A percentile compares a stretch with the other conserved stretches of the same genome.
These are phyloP conservation scores for Neospermospora avenae DNA, from an alignment of 2,329 filamentous ascomycete species.

Conservation along the genomic window DNA sequence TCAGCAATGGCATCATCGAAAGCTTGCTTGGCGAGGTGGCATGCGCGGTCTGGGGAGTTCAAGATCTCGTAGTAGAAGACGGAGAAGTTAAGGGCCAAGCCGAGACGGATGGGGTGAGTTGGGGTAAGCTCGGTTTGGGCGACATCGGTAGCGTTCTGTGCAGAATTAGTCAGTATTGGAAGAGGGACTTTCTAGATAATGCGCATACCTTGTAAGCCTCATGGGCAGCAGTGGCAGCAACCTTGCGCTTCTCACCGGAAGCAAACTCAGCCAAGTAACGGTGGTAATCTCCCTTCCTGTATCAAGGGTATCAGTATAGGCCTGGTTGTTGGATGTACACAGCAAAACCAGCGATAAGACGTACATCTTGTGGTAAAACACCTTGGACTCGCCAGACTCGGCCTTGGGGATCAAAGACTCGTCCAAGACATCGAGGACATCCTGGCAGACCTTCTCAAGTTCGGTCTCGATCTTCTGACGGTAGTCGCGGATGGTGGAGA, in stretches of 20 bases:
- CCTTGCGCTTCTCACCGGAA: constrained; percentile 88
- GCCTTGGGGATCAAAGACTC: constrained; percentile 92
- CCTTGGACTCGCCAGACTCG: constrained; percentile 96
- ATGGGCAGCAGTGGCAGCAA: constrained; percentile 79
- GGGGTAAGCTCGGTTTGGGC: constrained; percentile 96
- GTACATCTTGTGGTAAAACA: constrained; percentile 99
- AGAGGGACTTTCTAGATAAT: constrained; percentile 28
- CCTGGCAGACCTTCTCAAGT: constrained; percentile 96
- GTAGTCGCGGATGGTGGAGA: constrained; percentile 91
- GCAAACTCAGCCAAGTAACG: constrained; percentile 93
- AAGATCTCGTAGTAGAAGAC: constrained; percentile 99
- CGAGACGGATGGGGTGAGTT: constrained; percentile 96
- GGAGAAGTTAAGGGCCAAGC: constrained; percentile 97
- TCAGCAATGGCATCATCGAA: constrained; percentile 97
- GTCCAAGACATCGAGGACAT: constrained; percentile 93
- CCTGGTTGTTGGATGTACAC: constrained; percentile 6
- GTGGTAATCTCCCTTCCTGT: constrained; percentile 96
- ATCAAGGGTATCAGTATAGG: constrained; percentile 21
- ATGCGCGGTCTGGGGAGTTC: constrained; percentile 95
- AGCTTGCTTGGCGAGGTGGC: constrained; percentile 98
- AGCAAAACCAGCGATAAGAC: constrained; percentile 40
- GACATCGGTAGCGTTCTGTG: constrained; percentile 91
- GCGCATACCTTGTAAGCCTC: constrained; percentile 89
- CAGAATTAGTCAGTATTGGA: constrained; percentile 18
- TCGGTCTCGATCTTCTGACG: constrained; percentile 97